Evolutionary conservation across 208 protist species (phyloP).

Genomic region (Leishmania lainsoni): DNA sequence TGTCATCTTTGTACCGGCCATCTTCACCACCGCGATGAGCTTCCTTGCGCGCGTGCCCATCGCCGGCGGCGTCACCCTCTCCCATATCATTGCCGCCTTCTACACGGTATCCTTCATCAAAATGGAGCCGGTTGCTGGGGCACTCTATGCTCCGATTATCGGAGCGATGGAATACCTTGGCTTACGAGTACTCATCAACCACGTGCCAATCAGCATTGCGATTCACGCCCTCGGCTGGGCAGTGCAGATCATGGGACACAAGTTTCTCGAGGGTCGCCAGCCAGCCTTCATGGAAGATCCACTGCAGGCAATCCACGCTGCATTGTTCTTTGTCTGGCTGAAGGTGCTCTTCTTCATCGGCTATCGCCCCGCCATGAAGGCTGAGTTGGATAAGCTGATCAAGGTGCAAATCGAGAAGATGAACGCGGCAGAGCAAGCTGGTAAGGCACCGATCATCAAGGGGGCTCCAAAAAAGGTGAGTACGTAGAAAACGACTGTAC

Average conservation of each 20-base stretch:
- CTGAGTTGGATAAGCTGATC: constrained; percentile 49
- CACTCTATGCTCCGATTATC: constrained; percentile 54
- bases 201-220: constrained; percentile 34
- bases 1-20: constrained; percentile 73
- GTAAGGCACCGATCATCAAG: not conserved
- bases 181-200: constrained; percentile 21
- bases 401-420: constrained; percentile 35
- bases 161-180: constrained; percentile 44
- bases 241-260: constrained; percentile 73
- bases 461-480: constrained; percentile 2
- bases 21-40: constrained; percentile 67
- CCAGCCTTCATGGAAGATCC: constrained; percentile 83
- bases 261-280: constrained; percentile 42
- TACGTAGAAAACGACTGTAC: not conserved
- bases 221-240: constrained; percentile 55
- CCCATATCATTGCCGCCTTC: constrained; percentile 42
- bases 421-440: constrained; percentile 20
- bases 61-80: constrained; percentile 42
- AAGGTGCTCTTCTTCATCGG: constrained; percentile 79
- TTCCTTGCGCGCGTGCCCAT: constrained; percentile 46
- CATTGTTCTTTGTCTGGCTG: constrained; percentile 75
- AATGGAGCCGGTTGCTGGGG: constrained; percentile 65
- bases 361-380: constrained; percentile 57
- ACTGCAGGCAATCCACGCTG: constrained; percentile 66
- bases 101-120: constrained; percentile 63